Base-by-base conservation (phyloP, 805 yeast species). In the Hanseniaspora vineae region DNA sequence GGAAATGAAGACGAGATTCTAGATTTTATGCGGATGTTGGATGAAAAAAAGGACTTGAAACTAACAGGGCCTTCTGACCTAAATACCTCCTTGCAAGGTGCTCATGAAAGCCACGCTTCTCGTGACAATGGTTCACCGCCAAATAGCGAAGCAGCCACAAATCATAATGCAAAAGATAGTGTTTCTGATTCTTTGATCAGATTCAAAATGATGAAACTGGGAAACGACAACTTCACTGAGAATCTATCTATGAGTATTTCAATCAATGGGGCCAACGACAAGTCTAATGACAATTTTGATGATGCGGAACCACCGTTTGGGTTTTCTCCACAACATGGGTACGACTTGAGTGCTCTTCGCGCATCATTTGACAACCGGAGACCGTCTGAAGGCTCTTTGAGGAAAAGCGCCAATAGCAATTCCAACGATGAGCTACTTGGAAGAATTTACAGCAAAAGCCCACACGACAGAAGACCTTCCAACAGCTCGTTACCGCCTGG, bases 1-100 rank as follows among this genome's bases (percentile, higher is more conserved):
- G 29, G 29, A 12, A 33, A 33, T 12, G 37, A 75, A 48, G 80
- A 76, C 48, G 85, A 79, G 52, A 68, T 84, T 17, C 72, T 81
- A 50, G 84, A 81, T 45, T 84, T 84, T 66, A 82, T 84, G 43
- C 70, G 75, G 52, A 68, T 82, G 71, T 75, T 84, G 42, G 92
- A 84, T 52, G 75, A 77, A 43, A 78, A 77, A 54, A 68, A 72
- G 9, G 84, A 77, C 42, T 61, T 78, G 20, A 68, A 74, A 69
- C 47, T 55, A 55, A 19, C 52, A 54, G 40, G 23, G 11, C 44
- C 35, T 12, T 49, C 47, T 18, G 13, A 44, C 14, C 11, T 31
- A 31, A 31, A 19, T 9, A 20, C 35, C 35, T n/a, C 18, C 19
- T 4, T 6, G 6, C 18, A 23, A 18, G 18, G 19, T 20, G 14